Percentiles rank a stretch among this genome's conserved stretches.
phyloP scores from a whole-genome alignment of 202 grass and related monocot species.

The Bolboschoenoplectus hybrid region DNA sequence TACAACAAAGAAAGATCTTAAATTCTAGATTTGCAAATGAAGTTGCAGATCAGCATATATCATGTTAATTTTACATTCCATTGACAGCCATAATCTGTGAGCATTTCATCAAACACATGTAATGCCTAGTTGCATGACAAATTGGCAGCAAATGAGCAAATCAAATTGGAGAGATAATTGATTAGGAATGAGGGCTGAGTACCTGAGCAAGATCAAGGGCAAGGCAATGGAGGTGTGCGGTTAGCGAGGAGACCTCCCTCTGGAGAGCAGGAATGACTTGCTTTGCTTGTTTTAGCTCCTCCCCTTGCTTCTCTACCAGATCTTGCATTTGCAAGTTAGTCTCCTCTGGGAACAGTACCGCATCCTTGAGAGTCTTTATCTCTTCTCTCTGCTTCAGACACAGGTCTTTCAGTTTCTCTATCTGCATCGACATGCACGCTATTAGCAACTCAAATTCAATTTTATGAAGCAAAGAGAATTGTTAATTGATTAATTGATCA shows the following conservation, averaged over 20 bases:
- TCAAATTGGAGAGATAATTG: background rate
- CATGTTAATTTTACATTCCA: background rate
- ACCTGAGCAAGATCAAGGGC: constrained; percentile 91
- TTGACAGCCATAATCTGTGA: background rate
- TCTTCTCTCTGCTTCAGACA: constrained; percentile 93
- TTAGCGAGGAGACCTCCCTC: constrained; percentile 77
- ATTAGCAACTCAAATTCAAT: background rate
- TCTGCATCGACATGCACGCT: constrained; percentile 26
- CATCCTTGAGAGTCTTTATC: constrained; percentile 87
- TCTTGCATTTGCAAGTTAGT: constrained; percentile 43
- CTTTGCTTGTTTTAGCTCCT: constrained; percentile 53
- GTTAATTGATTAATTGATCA: background rate
- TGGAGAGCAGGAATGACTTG: constrained; percentile 68
- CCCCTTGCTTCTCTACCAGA: constrained; percentile 45
- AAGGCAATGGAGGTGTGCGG: constrained; percentile 82
- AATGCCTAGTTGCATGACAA: constrained; percentile 13
- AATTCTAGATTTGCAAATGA: background rate
- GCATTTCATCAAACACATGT: constrained; percentile 24
- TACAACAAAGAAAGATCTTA: background rate
- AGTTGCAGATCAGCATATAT: background rate
- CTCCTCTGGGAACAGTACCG: constrained; percentile 83
- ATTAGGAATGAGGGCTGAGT: background rate
- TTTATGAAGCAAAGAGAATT: background rate
- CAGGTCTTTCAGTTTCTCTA: constrained; percentile 87
- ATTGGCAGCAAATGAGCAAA: background rate